Conservation (phyloP, 176 grass and related monocot species). For the Echinochloa phyllopogon region DNA sequence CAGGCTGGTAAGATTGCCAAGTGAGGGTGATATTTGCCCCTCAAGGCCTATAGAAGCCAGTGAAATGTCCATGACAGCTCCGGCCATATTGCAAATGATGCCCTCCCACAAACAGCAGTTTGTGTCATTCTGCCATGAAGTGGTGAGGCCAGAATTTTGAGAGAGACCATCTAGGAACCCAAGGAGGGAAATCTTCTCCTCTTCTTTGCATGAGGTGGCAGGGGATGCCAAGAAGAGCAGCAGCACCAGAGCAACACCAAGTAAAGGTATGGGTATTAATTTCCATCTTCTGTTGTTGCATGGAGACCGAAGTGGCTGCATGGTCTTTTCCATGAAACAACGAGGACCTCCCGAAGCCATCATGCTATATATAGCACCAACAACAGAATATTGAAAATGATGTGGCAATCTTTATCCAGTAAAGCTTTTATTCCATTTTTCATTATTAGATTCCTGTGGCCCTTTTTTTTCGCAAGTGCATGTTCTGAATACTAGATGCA, state of each 20-base stretch:
- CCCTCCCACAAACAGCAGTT: slow-evolving; percentile 55
- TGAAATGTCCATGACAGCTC: neutral
- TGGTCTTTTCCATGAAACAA: slow-evolving; percentile 17
- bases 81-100: slow-evolving; percentile 32
- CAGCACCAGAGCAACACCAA: slow-evolving; percentile 10
- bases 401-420: neutral
- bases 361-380: slow-evolving; percentile 23
- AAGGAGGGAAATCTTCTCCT: slow-evolving; percentile 45
- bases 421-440: neutral
- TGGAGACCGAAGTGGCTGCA: slow-evolving; percentile 18
- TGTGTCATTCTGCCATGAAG: slow-evolving; percentile 34
- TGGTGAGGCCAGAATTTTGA: neutral
- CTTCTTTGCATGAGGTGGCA: slow-evolving; percentile 25
- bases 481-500: neutral
- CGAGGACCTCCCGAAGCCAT: neutral
- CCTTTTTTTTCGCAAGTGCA: neutral
- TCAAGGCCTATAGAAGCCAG: slow-evolving; percentile 33
- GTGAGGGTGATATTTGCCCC: slow-evolving; percentile 49
- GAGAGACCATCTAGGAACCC: slow-evolving; percentile 41
- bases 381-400: slow-evolving; percentile 17
- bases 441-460: neutral
- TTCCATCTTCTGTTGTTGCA: neutral
- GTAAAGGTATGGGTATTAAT: neutral
- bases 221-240: slow-evolving; percentile 26
- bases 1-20: slow-evolving; percentile 41